These are phyloP conservation scores for Phytophthora sojae DNA, from an alignment of 352 stramenopile genomes.

Conservation along the genomic window DNA sequence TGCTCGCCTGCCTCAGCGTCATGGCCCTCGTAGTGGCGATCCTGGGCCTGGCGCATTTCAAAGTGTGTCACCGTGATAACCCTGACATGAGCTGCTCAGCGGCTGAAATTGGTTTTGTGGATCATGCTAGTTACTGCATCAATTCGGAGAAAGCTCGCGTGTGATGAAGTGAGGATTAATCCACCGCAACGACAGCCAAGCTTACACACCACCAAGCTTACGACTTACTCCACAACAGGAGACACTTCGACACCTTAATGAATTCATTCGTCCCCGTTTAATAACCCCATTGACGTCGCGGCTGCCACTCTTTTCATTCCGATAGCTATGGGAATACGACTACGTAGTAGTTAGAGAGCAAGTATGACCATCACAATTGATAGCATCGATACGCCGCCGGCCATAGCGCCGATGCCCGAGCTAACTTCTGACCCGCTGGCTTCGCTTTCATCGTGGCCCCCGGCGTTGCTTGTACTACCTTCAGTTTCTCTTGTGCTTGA, in stretches of 20 bases:
- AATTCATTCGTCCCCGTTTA: neutral
- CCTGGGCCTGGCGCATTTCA: conserved; percentile 25
- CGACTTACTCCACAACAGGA: neutral
- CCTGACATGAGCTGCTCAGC: neutral
- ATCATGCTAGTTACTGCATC: neutral
- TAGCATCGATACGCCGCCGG: neutral
- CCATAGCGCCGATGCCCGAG: neutral
- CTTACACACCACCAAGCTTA: neutral
- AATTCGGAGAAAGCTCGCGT: neutral
- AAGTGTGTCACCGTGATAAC: conserved; percentile 9
- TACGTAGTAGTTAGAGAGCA: neutral
- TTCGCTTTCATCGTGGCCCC: neutral
- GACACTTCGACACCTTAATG: neutral
- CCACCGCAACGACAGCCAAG: neutral
- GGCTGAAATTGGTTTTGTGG: conserved; percentile 13
- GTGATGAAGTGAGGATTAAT: neutral
- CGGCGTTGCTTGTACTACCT: neutral
- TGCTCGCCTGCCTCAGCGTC: conserved; percentile 18
- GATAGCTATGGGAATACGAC: too few relatives aligned
- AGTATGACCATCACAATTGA: neutral
- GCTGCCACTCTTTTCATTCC: neutral
- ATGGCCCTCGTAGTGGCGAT: conserved; percentile 30
- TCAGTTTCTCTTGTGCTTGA: neutral
- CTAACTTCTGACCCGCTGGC: neutral
- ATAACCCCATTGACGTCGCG: too few relatives aligned